Evolutionary conservation across 148 eudicot genomes (phyloP), one percentile per base, ranked within the genome.

Genomic region (Heliamphora exappendiculata): DNA sequence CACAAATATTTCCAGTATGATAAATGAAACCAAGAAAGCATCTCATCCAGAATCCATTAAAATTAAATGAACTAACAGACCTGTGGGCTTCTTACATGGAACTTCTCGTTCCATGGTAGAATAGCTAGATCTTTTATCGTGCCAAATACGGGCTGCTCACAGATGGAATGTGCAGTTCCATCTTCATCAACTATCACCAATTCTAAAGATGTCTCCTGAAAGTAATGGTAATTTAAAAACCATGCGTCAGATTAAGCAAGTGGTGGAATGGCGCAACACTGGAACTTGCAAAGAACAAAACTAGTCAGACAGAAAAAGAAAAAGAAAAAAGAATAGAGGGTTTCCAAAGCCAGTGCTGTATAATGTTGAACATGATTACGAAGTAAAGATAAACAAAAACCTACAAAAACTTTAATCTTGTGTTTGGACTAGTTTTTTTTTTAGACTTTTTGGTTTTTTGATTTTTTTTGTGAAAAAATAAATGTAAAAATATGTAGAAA

Each of bases 61-160:
- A 76, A 60, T 31, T 19, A 9, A 45, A 77, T 16, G 36, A 58
- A 75, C 51, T 44, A 70, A 79, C 73, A 58, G 54, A 92, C 97
- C 92, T 92, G 88, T 5, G 88, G 76, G 49, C 80, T 82, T 67
- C 73, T 80, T 7, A 75, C 81, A 63, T 76, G 84, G 51, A 81
- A 73, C 37, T 76, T 86, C 78, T 84, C 84, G 53, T 85, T 91
- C 93, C 97, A 89, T 20, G 92, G 91, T 71, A 95, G 84, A 51
- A 92, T 72, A 50, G 91, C 91, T 54, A 94, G 71, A 84, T 94
- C 96, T 79, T 90, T 94, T 75, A 94, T 90, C 9, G 89, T 87
- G 75, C 98, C 98, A 81, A 94, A 94, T 51, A 94, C 91, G 9
- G 97, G 84, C 83, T 94, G 98, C 89, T 94, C 98, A 71, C 96